phyloP scores from a whole-genome alignment of 345 rosid genomes.

The Salix udensis region DNA sequence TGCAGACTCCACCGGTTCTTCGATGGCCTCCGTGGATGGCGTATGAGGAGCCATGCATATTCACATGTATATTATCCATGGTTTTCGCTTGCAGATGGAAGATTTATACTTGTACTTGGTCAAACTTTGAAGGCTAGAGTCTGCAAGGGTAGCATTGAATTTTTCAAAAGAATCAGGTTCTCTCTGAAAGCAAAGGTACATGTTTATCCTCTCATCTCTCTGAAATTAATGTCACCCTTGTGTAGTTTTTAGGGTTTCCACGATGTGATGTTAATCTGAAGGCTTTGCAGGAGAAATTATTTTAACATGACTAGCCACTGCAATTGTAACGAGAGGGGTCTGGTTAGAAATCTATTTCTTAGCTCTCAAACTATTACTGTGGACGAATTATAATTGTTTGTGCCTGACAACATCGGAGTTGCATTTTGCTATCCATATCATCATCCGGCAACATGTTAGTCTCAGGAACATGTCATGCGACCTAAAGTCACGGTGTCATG shows the following conservation, averaged over 20 bases:
- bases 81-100: slow-evolving; percentile 8
- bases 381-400: background rate
- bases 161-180: slow-evolving; percentile 9
- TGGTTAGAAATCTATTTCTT: background rate
- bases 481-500: background rate
- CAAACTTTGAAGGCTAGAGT: background rate
- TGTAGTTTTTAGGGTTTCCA: slow-evolving; percentile 21
- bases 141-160: slow-evolving; percentile 18
- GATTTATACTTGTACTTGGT: background rate
- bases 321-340: slow-evolving; percentile 20
- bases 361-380: background rate
- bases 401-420: slow-evolving; percentile 27
- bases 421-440: background rate
- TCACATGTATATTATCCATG: background rate
- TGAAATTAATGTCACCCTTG: background rate
- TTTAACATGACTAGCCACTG: background rate
- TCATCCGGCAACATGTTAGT: background rate
- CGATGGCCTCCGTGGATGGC: slow-evolving; percentile 92
- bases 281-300: background rate
- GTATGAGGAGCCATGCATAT: slow-evolving; percentile 99
- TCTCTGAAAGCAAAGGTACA: background rate
- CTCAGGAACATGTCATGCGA: slow-evolving; percentile 17
- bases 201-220: background rate
- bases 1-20: slow-evolving; percentile 52
- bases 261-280: slow-evolving; percentile 9